phyloP scores from a whole-genome alignment of 2,329 filamentous ascomycete genomes.

The Stachybotrys echinatus region DNA sequence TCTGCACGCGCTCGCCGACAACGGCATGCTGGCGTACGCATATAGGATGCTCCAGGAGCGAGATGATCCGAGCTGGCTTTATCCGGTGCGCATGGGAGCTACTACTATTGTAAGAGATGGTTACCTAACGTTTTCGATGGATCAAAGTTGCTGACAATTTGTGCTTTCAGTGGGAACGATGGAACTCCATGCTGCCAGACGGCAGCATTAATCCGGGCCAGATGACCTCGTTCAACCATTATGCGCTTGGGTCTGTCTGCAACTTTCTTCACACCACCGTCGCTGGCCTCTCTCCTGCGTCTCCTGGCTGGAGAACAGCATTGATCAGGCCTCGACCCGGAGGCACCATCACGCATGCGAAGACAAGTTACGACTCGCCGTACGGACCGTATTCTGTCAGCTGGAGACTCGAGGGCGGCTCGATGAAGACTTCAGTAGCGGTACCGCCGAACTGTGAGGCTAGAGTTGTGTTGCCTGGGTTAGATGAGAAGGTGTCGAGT shows the following conservation, averaged over 20 bases:
- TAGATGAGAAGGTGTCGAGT: too few relatives aligned
- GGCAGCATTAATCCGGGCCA: slow-evolving; percentile 35
- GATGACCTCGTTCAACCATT: slow-evolving; percentile 45
- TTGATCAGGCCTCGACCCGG: background rate
- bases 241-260: slow-evolving; percentile 38
- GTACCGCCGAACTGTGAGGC: background rate
- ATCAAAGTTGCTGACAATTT: too few relatives aligned
- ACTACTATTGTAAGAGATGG: too few relatives aligned
- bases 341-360: background rate
- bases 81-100: slow-evolving; percentile 32
- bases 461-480: background rate
- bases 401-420: background rate
- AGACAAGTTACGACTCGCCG: background rate
- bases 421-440: background rate
- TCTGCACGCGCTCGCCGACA: slow-evolving; percentile 20
- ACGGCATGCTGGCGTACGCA: slow-evolving; percentile 21
- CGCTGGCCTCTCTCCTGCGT: slow-evolving; percentile 21
- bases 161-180: slow-evolving; percentile 45
- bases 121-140: too few relatives aligned
- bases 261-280: slow-evolving; percentile 40
- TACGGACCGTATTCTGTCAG: background rate
- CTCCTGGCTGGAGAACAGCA: background rate
- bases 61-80: slow-evolving; percentile 39
- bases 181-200: slow-evolving; percentile 37
- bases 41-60: slow-evolving; percentile 41